Evolutionary conservation across 768 basidiomycete genomes (phyloP).

Genomic region (Nevesoporus exiguus): DNA sequence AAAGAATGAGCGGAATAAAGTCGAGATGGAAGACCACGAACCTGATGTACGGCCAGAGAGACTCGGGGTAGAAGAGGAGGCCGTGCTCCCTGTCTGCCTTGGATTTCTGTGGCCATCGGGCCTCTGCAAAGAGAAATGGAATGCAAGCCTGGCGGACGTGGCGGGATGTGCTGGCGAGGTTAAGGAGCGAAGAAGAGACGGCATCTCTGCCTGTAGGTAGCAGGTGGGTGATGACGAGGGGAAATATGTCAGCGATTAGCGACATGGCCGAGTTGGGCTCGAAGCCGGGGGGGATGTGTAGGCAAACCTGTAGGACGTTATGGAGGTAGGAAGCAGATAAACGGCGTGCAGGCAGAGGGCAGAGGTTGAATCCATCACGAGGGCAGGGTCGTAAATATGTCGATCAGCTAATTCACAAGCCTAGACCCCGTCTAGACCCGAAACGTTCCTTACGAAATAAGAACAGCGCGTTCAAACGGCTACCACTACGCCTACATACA

Average conservation of each 20-base stretch:
- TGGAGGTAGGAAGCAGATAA: not conserved
- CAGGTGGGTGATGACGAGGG: constrained; percentile 32
- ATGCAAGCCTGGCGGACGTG: constrained; percentile 30
- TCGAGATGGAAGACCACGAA: not conserved
- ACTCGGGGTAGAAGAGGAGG: constrained; percentile 30
- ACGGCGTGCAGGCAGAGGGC: constrained; percentile 11
- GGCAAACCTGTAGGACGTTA: not conserved
- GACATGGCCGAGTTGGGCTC: constrained; percentile 20
- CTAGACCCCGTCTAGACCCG: constrained; percentile 25
- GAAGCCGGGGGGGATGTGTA: not conserved
- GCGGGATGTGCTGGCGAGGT: constrained; percentile 23
- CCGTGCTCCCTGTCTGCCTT: constrained; percentile 22
- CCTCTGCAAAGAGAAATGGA: constrained; percentile 32
- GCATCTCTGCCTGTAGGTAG: not conserved
- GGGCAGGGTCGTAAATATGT: constrained; percentile 17
- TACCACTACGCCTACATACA: not conserved
- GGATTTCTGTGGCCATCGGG: constrained; percentile 31
- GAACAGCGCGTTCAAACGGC: not conserved
- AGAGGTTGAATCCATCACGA: constrained; percentile 4
- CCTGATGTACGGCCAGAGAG: constrained; percentile 32
- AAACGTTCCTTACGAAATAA: constrained; percentile 12
- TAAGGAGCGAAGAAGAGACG: constrained; percentile 18
- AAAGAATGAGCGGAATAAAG: not conserved
- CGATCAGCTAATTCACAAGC: constrained; percentile 19
- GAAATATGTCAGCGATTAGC: constrained; percentile 34